phyloP scores from a whole-genome alignment of 2,329 filamentous ascomycete genomes.

The Apiospora phragmitis region DNA sequence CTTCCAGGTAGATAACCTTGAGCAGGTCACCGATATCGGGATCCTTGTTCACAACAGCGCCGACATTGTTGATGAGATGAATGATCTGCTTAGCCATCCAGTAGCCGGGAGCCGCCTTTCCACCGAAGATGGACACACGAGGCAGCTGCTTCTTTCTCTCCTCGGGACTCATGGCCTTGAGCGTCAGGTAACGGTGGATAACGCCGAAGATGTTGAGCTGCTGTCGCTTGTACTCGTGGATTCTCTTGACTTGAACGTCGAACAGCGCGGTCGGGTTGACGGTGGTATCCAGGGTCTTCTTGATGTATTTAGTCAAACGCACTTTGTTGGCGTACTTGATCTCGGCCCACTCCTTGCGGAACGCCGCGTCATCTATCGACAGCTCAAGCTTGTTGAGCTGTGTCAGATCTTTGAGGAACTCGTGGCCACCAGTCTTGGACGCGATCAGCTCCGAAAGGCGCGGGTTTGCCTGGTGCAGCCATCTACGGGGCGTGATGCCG shows the following conservation, averaged over 20 bases:
- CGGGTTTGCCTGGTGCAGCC: conserved; percentile 97
- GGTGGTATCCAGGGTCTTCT: conserved; percentile 72
- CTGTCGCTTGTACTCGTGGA: conserved; percentile 99
- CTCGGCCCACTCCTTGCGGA: conserved; percentile 92
- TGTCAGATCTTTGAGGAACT: conserved; percentile 89
- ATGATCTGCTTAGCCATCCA: conserved; percentile 99
- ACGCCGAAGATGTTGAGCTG: conserved; percentile 99
- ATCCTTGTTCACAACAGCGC: conserved; percentile 88
- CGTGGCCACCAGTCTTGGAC: conserved; percentile 79
- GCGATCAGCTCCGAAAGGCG: conserved; percentile 89
- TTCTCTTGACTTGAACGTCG: conserved; percentile 97
- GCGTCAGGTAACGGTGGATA: conserved; percentile 86
- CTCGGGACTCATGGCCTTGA: conserved; percentile 82
- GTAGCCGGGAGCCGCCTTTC: conserved; percentile 96
- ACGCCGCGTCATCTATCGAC: conserved; percentile 81
- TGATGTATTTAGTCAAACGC: conserved; percentile 87
- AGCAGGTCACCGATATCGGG: conserved; percentile 88
- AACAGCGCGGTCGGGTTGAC: conserved; percentile 90
- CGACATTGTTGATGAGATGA: conserved; percentile 91
- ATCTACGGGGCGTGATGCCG: conserved; percentile 91
- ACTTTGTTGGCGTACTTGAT: conserved; percentile 98
- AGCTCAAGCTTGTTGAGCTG: conserved; percentile 81
- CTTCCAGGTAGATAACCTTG: conserved; percentile 95
- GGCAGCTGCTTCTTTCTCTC: conserved; percentile 85
- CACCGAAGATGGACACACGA: conserved; percentile 93